Evolutionary conservation across 257 asterid species (phyloP), one percentile per base, ranked within the genome.

Genomic region (Paulownia fortunei): DNA sequence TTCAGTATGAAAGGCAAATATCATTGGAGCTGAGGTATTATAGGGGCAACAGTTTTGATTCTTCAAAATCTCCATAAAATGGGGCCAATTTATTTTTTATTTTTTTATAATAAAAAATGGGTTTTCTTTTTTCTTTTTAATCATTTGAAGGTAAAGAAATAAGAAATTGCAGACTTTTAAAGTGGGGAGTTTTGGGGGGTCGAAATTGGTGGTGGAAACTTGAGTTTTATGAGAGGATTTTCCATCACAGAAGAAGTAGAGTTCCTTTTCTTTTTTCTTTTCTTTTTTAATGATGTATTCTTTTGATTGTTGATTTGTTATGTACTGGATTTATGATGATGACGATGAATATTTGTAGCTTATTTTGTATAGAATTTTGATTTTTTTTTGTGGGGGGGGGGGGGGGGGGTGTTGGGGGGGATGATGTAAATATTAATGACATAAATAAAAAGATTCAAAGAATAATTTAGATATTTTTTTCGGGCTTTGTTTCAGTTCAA

Each of bases 1-100:
- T 93, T 66, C 79, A 41, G 66, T 36, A 79, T 27, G 99, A 95
- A 49, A 95, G 98, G 44, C 98, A 95, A 76, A 84, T 95, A 26
- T 95, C 99, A 0, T 67, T 95, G 94, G 86, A 95, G 74, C 18
- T 93, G 1, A 81, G 87, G 86, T 93, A 95, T 72, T 82, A 63
- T 21, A 87, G 90, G 59, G 86, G 56, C 7, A 51, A 85, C 59
- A 89, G 92, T 73, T 86, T 86, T 41, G 88, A 76, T 72, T 84
- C 93, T 16, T 69, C 80, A 18, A 49, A 80, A 8, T 91, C 92
- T 73, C 89, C 94, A 3, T 85, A 79, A 89, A 15, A 0, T 15
- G 56, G n/a, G n/a, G n/a, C n/a, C n/a, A n/a, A n/a, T n/a, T n/a
- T n/a, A n/a, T n/a, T n/a, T n/a, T n/a, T n/a, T n/a, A n/a, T n/a